phyloP scores from a whole-genome alignment of 164 flowering plant species.

The Houttuynia cordata region DNA sequence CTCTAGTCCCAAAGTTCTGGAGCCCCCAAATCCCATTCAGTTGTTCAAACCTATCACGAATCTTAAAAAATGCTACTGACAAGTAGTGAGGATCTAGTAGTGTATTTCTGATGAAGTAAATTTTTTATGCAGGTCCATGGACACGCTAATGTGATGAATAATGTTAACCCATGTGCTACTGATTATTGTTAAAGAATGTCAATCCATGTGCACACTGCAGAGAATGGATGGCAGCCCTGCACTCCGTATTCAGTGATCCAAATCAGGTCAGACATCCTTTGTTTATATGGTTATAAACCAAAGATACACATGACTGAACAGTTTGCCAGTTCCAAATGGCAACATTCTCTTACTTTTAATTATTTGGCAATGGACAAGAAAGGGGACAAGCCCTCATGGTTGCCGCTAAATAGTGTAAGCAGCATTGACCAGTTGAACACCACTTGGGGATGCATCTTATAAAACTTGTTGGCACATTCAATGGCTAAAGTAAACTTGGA shows the following conservation, averaged over 20 bases:
- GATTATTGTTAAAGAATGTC: background rate
- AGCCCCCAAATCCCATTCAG: no score
- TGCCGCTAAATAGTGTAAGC: background rate
- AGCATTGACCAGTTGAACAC: background rate
- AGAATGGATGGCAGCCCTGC: background rate
- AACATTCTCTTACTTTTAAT: background rate
- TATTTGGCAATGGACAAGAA: background rate
- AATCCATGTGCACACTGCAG: background rate
- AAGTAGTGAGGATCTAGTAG: background rate
- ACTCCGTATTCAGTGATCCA: background rate
- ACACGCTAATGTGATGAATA: background rate
- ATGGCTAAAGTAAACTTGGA: background rate
- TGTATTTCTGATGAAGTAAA: background rate
- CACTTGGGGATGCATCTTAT: background rate
- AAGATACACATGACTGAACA: background rate
- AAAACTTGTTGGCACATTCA: background rate
- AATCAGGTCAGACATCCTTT: background rate
- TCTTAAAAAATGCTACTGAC: no score
- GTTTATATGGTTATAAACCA: background rate
- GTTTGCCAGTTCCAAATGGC: background rate
- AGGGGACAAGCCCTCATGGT: constrained; percentile 2
- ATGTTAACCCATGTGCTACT: no score
- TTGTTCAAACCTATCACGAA: no score
- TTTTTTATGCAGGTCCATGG: background rate
- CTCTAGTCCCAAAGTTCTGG: no score